phyloP scores from a whole-genome alignment of 768 basidiomycete species.

The Tremella mesenterica region DNA sequence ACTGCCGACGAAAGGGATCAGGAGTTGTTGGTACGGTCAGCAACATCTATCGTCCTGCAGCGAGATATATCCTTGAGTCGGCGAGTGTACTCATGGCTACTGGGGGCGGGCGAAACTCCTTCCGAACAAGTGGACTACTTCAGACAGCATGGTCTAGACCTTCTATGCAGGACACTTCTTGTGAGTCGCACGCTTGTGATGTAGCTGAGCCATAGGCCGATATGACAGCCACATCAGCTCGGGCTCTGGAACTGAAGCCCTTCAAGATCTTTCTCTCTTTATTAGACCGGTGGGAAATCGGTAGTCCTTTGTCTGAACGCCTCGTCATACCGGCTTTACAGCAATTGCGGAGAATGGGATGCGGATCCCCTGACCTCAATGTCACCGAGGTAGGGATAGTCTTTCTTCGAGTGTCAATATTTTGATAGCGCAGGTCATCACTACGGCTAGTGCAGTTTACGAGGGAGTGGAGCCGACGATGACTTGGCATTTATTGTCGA shows the following conservation, averaged over 20 bases:
- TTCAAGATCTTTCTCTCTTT: conserved; percentile 94
- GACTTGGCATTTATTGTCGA: conserved; percentile 71
- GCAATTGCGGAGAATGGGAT: conserved; percentile 52
- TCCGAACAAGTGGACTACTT: conserved; percentile 68
- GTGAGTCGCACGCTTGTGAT: conserved; percentile 28
- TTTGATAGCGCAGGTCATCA: conserved; percentile 53
- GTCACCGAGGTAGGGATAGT: no score
- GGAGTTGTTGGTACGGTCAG: conserved; percentile 73
- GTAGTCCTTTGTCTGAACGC: conserved; percentile 64
- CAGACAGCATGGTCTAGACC: conserved; percentile 59
- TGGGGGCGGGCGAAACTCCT: conserved; percentile 70
- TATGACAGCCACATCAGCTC: not conserved
- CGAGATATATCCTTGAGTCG: conserved; percentile 88
- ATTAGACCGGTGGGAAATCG: conserved; percentile 95
- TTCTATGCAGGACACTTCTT: conserved; percentile 62
- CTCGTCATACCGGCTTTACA: conserved; percentile 72
- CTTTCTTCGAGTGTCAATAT: no score
- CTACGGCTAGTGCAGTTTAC: conserved; percentile 80
- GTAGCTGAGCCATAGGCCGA: not conserved
- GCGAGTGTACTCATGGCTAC: conserved; percentile 82
- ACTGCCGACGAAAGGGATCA: conserved; percentile 60
- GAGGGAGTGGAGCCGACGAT: conserved; percentile 70
- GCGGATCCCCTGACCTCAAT: not conserved
- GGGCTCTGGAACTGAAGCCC: conserved; percentile 61
- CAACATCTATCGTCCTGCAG: conserved; percentile 78